Percentiles rank a stretch among this genome's conserved stretches.
Evolutionary conservation across 2,329 filamentous ascomycete genomes (phyloP).

Genomic region (Colletotrichum somersetense): DNA sequence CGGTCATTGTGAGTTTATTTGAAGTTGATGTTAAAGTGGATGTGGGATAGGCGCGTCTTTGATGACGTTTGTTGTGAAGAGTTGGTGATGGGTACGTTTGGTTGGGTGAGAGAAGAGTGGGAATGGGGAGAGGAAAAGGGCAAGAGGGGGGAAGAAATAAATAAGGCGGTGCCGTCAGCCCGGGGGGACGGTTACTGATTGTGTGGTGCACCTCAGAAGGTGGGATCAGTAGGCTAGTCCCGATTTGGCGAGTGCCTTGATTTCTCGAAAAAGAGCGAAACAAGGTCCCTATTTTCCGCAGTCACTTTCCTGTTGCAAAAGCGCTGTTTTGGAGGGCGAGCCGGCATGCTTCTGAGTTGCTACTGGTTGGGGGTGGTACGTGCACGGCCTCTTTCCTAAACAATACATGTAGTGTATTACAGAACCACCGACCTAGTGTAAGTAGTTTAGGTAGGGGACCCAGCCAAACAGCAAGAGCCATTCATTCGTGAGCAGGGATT

Average conservation of each 20-base stretch:
- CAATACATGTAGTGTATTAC: too few relatives aligned
- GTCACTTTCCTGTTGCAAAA: slow-evolving; percentile 27
- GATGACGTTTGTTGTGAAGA: slow-evolving; percentile 43
- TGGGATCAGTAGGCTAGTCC: slow-evolving; percentile 44
- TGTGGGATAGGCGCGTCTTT: slow-evolving; percentile 41
- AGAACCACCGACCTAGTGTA: neutral
- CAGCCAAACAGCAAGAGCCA: slow-evolving; percentile 8
- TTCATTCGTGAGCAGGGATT: slow-evolving; percentile 5
- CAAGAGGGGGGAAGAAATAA: slow-evolving; percentile 41
- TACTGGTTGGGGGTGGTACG: slow-evolving; percentile 19
- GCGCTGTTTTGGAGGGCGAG: slow-evolving; percentile 13
- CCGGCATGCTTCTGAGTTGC: slow-evolving; percentile 22
- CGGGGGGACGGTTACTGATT: slow-evolving; percentile 43
- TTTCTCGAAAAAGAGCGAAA: slow-evolving; percentile 40
- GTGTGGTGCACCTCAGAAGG: slow-evolving; percentile 37
- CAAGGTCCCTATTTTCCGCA: slow-evolving; percentile 42
- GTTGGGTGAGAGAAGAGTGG: slow-evolving; percentile 38
- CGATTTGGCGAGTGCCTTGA: slow-evolving; percentile 39
- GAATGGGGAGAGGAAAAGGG: slow-evolving; percentile 36
- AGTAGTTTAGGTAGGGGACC: neutral
- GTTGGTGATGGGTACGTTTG: slow-evolving; percentile 15
- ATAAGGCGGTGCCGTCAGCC: slow-evolving; percentile 41
- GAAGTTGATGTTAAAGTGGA: slow-evolving; percentile 48
- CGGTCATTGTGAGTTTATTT: slow-evolving; percentile 71
- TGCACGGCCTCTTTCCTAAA: slow-evolving; percentile 22